Evolutionary conservation across 805 yeast species (phyloP).

Genomic region (Ogataea henricii): DNA sequence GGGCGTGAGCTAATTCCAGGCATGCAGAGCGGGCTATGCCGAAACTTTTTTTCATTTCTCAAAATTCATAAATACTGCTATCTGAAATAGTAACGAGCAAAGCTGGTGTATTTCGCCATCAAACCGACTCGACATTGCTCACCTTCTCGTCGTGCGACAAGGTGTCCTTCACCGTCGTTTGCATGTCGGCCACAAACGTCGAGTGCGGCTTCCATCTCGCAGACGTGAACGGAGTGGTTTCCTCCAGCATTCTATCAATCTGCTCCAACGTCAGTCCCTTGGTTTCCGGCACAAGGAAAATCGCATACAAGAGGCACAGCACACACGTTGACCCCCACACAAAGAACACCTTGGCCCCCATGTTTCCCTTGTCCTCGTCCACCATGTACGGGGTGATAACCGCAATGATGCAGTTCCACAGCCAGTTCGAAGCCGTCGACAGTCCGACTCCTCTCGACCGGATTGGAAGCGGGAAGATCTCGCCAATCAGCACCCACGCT

Average conservation of each 20-base stretch:
- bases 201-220: conserved; percentile 39
- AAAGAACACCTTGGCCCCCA: conserved; percentile 67
- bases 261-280: conserved; percentile 82
- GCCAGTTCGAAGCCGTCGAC: conserved; percentile 78
- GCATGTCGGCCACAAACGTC: conserved; percentile 24
- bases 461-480: conserved; percentile 68
- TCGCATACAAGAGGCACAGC: conserved; percentile 61
- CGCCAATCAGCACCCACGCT: conserved; percentile 67
- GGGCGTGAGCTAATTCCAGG: too few species aligned
- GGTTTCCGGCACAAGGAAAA: conserved; percentile 75
- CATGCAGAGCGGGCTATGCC: too few species aligned
- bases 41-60: too few species aligned
- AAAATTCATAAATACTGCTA: too few species aligned
- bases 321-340: conserved; percentile 61
- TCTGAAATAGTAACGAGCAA: too few species aligned
- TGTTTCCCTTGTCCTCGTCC: conserved; percentile 60
- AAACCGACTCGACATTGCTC: conserved; percentile 2
- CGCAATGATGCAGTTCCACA: conserved; percentile 73
- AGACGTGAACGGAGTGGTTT: conserved; percentile 38
- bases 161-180: conserved; percentile 5
- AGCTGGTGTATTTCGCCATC: not conserved
- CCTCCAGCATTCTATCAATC: conserved; percentile 54
- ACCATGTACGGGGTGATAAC: conserved; percentile 75
- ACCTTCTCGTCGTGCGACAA: conserved; percentile 7
- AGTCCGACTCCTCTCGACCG: conserved; percentile 74